These are phyloP conservation scores for Candida sojae DNA, from an alignment of 1,139 yeast genomes.

Conservation along the genomic window DNA sequence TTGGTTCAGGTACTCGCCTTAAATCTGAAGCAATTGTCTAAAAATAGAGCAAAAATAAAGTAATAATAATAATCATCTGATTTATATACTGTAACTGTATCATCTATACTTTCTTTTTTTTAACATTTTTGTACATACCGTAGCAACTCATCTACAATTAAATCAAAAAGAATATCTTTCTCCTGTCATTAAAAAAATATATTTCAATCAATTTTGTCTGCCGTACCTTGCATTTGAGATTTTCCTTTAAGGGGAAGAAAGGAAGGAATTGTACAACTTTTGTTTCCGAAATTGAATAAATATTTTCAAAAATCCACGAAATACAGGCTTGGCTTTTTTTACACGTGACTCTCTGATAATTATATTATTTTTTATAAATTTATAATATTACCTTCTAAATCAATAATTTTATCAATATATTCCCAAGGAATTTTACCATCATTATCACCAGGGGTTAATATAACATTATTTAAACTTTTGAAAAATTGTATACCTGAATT, in stretches of 20 bases:
- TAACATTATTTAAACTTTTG: slow-evolving; percentile 72
- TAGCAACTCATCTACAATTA: no score
- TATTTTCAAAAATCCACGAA: no score
- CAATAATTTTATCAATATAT: slow-evolving; percentile 43
- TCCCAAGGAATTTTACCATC: slow-evolving; percentile 52
- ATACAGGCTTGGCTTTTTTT: no score
- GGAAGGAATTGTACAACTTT: no score
- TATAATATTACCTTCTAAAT: slow-evolving; percentile 17
- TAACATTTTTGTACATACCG: no score
- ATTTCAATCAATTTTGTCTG: not conserved
- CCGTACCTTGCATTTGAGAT: not conserved
- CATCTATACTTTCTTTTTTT: no score
- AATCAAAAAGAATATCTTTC: no score
- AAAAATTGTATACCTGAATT: slow-evolving; percentile 54
- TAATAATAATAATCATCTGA: not conserved
- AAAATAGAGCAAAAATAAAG: no score
- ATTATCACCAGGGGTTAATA: slow-evolving; percentile 62
- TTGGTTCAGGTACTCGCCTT: slow-evolving; percentile 1
- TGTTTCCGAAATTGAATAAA: no score
- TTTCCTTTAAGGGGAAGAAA: no score
- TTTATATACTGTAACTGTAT: no score
- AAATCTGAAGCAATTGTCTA: not conserved
- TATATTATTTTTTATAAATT: slow-evolving; percentile 8
- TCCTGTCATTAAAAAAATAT: no score
- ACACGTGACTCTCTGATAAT: not conserved